phyloP scores from a whole-genome alignment of 257 asterid species.

The Verbena officinalis region DNA sequence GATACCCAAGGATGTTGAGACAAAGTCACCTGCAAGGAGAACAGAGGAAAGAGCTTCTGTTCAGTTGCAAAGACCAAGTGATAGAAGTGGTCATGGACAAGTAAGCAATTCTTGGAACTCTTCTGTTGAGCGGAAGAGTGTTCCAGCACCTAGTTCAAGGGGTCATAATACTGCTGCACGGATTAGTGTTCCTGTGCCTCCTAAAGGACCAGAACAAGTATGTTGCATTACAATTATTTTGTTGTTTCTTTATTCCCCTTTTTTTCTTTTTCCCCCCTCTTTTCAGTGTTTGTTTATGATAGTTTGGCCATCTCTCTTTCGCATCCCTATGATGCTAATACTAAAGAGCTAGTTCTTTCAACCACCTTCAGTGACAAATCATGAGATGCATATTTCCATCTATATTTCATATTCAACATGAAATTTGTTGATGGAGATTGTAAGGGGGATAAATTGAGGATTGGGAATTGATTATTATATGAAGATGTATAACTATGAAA shows the following conservation, averaged over 20 bases:
- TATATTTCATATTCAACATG: not conserved
- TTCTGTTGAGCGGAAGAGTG: conserved; percentile 46
- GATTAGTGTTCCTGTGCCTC: conserved; percentile 50
- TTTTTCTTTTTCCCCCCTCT: not conserved
- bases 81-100: conserved; percentile 47
- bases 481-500: not conserved
- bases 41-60: conserved; percentile 48
- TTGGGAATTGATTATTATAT: not conserved
- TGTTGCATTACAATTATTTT: conserved; percentile 19
- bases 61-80: conserved; percentile 55
- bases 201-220: conserved; percentile 63
- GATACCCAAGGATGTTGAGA: conserved; percentile 60
- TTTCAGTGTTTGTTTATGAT: not conserved
- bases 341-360: conserved; percentile 1
- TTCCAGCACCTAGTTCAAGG: conserved; percentile 38
- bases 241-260: not conserved
- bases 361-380: not conserved
- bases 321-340: conserved; percentile 4
- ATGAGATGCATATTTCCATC: not conserved
- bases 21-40: conserved; percentile 46
- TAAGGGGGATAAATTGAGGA: not conserved
- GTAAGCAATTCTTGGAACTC: conserved; percentile 43
- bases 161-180: conserved; percentile 46
- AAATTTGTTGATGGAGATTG: not conserved
- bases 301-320: conserved; percentile 13